Evolutionary conservation across 768 basidiomycete genomes (phyloP).

Genomic region (Boletus speciosus): DNA sequence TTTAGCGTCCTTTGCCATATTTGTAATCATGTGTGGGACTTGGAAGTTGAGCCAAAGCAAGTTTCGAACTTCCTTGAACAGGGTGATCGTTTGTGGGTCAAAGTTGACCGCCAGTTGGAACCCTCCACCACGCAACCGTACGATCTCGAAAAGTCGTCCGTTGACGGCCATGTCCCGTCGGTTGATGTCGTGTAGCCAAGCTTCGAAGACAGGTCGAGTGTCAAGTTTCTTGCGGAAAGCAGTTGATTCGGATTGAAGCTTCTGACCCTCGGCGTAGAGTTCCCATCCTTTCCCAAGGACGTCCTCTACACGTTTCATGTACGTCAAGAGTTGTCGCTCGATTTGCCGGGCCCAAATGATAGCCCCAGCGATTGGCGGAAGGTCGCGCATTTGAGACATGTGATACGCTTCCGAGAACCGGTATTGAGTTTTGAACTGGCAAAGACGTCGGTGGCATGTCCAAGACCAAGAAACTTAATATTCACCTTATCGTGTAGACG

Average conservation of each 20-base stretch:
- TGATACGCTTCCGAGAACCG: constrained; percentile 94
- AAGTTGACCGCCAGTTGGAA: constrained; percentile 95
- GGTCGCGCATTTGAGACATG: constrained; percentile 98
- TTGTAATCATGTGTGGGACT: constrained; percentile 91
- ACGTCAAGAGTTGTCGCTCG: constrained; percentile 89
- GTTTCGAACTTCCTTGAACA: constrained; percentile 98
- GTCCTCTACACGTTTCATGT: constrained; percentile 99
- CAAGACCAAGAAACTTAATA: not conserved
- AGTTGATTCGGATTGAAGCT: constrained; percentile 85
- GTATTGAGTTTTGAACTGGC: constrained; percentile 92
- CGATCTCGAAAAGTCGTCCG: constrained; percentile 91
- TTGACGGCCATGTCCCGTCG: constrained; percentile 88
- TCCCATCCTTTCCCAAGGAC: constrained; percentile 99
- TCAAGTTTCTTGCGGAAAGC: constrained; percentile 97
- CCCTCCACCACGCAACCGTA: constrained; percentile 64
- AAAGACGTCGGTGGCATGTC: not conserved
- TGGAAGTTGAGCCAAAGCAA: constrained; percentile 94
- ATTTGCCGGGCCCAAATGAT: constrained; percentile 99
- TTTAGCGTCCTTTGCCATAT: constrained; percentile 98
- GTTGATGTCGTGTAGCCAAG: constrained; percentile 95
- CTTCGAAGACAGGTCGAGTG: constrained; percentile 89
- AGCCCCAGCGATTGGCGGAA: constrained; percentile 96
- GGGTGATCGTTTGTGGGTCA: constrained; percentile 95
- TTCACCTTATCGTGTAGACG: constrained; percentile 85
- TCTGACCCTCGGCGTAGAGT: constrained; percentile 98